Base-by-base conservation (phyloP, 2,329 filamentous ascomycete species). In the Lachnellula willkommii region DNA sequence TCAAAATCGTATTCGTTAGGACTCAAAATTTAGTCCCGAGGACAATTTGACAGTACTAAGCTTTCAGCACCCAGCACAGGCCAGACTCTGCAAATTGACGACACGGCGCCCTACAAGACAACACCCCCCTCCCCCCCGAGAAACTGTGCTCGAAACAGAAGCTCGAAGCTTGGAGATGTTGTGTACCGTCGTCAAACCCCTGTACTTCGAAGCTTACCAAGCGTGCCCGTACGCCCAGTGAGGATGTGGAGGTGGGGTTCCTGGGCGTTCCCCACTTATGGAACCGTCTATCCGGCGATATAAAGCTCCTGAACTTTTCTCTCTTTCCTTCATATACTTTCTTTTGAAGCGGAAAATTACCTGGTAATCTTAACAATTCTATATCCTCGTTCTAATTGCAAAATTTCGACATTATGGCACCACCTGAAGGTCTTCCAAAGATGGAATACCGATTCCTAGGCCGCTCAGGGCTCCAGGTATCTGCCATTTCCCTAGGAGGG, bases 361-460 rank as follows among this genome's bases (percentile, higher is more conserved):
- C 39, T 50, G 46, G 1, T n/a, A 22, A 6, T 47, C 20, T 12
- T 42, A 17, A 53, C 26, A 36, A 32, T 26, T 26, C 28, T 8
- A 40, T 17, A 2, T 11, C 32, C 20, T 12, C 20, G 9, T 55
- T 32, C n/a, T 14, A 32, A 45, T 26, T 20, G 8, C 54, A 37
- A 55, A 37, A 32, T 24, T 15, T 14, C 36, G 40, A 48, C 54
- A 65, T 48, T 24, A 68, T 67, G 65, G 57, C 66, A 47, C 57
- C 60, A 51, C 75, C 75, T 47, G 71, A 74, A 52, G 74, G 73
- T 60, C 68, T 73, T 51, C 75, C 72, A 52, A 73, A 71, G 53
- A 89, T 89, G 87, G 77, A 85, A 66, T 89, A 89, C 72, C 83
- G 87, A 63, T 84, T 83, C 72, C 78, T 90, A 7, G 87, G 88